Evolutionary conservation across 116 monocot genomes (phyloP), one percentile per base, ranked within the genome.

Genomic region (Cymodocea nodosa): DNA sequence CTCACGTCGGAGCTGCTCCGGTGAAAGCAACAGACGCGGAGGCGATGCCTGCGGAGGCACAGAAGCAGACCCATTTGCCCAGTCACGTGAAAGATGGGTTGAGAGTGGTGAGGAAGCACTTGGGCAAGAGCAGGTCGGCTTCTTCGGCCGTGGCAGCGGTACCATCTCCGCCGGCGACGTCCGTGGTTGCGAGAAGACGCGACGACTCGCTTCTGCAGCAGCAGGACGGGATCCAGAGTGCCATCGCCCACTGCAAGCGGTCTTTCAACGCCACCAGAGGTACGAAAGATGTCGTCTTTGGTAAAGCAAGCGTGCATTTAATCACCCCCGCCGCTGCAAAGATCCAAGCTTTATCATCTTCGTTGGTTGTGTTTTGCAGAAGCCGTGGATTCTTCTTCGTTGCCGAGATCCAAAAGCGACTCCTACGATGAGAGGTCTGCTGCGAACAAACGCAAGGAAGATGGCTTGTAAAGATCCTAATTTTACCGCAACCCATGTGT

Each of bases 231-330:
- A 84, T 84, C 59, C 80, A 80, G 66, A 78, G 85, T 53, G 85
- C 85, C 66, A 85, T 85, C 50, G 85, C 85, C 6, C 85, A 85
- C 72, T 85, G 85, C 78, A 85, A 85, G 70, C 66, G 67, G 19
- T 81, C 81, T 12, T 71, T 81, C 62, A 67, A 74, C 60, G 75
- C 44, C 16, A 19, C 57, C 14, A 63, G 59, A 70, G 76, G 76
- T 76, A 52, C 16, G 52, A 35, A 50, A 10, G 25, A 35, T 16
- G 25, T 61, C 23, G 30, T 30, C 30, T 30, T 15, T n/a, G 5
- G 1, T 23, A 19, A 9, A 22, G 16, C 7, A 19, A 7, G 56
- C 10, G 2, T 56, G n/a, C 12, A 19, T 2, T n/a, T 22, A 19
- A 40, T 18, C 39, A 22, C 0, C 63, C 6, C 39, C 6, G 20